phyloP scores from a whole-genome alignment of 208 protist genomes.

The Crithidia bombi region DNA sequence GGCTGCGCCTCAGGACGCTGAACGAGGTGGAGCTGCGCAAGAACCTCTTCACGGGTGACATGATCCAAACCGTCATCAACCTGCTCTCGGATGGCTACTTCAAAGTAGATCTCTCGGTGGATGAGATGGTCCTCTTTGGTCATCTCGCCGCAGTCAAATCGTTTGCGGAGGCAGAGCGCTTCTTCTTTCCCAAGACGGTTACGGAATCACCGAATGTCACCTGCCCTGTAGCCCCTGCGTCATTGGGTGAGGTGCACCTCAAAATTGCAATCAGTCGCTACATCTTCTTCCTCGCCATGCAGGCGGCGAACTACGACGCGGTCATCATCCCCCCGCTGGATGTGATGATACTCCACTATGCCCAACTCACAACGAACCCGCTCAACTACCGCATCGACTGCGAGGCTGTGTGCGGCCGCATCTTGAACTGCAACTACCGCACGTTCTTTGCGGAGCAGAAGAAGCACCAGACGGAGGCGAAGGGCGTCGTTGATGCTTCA shows the following conservation, averaged over 20 bases:
- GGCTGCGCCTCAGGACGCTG: conserved; percentile 54
- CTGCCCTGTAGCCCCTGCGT: conserved; percentile 1
- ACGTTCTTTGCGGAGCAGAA: conserved; percentile 75
- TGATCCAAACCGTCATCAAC: conserved; percentile 81
- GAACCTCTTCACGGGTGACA: conserved; percentile 79
- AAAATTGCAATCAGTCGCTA: conserved; percentile 81
- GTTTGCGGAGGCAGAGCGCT: conserved; percentile 55
- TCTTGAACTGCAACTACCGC: conserved; percentile 89
- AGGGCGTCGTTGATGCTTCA: conserved; percentile 65
- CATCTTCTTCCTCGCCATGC: conserved; percentile 90
- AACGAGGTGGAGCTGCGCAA: conserved; percentile 75
- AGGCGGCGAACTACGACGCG: conserved; percentile 87
- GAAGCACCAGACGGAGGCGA: conserved; percentile 48
- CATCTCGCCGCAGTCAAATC: conserved; percentile 65
- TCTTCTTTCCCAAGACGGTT: conserved; percentile 59
- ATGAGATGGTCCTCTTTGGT: conserved; percentile 70
- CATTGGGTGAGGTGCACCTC: conserved; percentile 45
- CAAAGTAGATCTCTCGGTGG: conserved; percentile 84
- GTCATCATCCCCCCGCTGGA: conserved; percentile 89
- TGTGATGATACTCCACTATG: conserved; percentile 87
- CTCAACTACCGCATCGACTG: conserved; percentile 82
- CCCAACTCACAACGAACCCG: conserved; percentile 76
- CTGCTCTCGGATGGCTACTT: conserved; percentile 85
- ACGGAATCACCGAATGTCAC: conserved; percentile 15
- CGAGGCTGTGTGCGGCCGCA: conserved; percentile 81